Evolutionary conservation across 495 filamentous ascomycete species (phyloP).

Genomic region (Trichoderma erinaceum): DNA sequence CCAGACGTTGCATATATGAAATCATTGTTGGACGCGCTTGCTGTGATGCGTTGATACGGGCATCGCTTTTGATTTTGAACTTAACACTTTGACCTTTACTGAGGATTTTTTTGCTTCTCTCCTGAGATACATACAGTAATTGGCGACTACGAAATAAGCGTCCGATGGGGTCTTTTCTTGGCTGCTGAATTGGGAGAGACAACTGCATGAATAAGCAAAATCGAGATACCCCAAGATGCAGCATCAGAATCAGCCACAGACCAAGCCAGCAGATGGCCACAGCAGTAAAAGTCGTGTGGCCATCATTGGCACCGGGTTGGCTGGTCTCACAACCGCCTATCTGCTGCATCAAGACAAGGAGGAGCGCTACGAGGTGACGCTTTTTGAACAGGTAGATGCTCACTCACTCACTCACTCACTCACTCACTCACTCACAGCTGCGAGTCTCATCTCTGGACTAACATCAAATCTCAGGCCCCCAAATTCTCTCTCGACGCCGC

Average conservation of each 20-base stretch:
- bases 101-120: too few relatives aligned
- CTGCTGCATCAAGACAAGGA: conserved; percentile 40
- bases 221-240: not conserved
- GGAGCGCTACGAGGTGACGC: conserved; percentile 41
- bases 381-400: conserved; percentile 41
- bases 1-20: not conserved
- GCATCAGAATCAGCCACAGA: not conserved
- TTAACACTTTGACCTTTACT: too few relatives aligned
- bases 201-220: not conserved
- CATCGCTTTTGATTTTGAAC: too few relatives aligned
- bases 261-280: not conserved
- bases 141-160: too few relatives aligned
- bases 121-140: too few relatives aligned
- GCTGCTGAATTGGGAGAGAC: too few relatives aligned
- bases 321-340: conserved; percentile 47
- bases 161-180: too few relatives aligned
- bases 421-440: not conserved
- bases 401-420: conserved; percentile 25
- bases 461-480: conserved; percentile 26
- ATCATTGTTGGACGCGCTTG: not conserved
- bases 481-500: conserved; percentile 37
- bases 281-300: conserved; percentile 21
- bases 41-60: not conserved
- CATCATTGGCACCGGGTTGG: conserved; percentile 51
- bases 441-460: too few relatives aligned